Base-by-base conservation (phyloP, 805 yeast genomes). In the Kuraishia ogatae region DNA sequence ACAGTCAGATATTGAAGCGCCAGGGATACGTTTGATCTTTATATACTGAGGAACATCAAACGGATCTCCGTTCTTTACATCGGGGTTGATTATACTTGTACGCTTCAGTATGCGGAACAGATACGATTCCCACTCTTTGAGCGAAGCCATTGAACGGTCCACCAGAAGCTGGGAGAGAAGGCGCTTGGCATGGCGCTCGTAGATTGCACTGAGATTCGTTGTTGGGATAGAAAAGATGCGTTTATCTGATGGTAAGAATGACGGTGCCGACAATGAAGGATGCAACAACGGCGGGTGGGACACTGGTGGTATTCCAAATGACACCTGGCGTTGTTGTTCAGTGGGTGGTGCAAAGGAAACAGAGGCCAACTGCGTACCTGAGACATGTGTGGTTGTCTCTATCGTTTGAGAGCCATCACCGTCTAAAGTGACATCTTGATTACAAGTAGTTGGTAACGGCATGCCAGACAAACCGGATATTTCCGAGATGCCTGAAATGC, bases 1-100 rank as follows among this genome's bases (percentile, higher is more conserved):
- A 0, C 93, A 82, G 49, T 87, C 84, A 4, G 73, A 71, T 1
- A 85, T 79, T 1, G 66, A 56, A 0, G 96, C 94, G 1, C 99
- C 98, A 0, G 85, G 77, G 8, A 93, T 81, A 57, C 90, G 78
- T 65, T 94, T 96, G 50, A 94, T 77, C 64, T 96, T 94, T 49
- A 94, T 82, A 67, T 89, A 93, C 61, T 87, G 92, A n/a, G 93
- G 78, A 52, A 92, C 84, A 66, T 94, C 97, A 57, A 91, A 77
- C 2, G 85, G 84, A 58, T 87, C 93, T 3, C 89, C 87, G 28
- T 81, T 76, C 43, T 75, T 73, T 2, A 83, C 74, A 59, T 82
- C 84, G 10, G 84, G 75, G 53, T 83, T 84, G 2, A 92, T 75
- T 19, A 71, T 70, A 47, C 85, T 82, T 1, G 89, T 79, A 43